phyloP scores from a whole-genome alignment of 2,329 filamentous ascomycete genomes.

The Diatrype stigma region DNA sequence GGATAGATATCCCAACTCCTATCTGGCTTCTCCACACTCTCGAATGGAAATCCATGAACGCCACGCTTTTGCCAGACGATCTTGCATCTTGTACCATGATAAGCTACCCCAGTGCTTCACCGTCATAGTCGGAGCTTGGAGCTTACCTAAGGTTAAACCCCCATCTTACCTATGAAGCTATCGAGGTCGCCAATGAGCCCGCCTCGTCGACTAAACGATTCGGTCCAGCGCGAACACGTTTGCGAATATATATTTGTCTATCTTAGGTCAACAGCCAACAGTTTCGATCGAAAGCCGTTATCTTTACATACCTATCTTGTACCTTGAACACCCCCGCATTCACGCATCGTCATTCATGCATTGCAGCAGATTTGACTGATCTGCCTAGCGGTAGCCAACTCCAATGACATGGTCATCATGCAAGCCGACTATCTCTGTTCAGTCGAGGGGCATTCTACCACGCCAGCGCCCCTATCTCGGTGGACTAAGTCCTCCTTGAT shows the following conservation, averaged over 20 bases:
- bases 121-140: background rate
- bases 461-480: slow-evolving; percentile 11
- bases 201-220: background rate
- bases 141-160: background rate
- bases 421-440: slow-evolving; percentile 16
- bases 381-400: slow-evolving; percentile 20
- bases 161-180: background rate
- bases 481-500: slow-evolving; percentile 15
- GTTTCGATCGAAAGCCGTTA: background rate
- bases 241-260: background rate
- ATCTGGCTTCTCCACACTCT: background rate
- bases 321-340: slow-evolving; percentile 13
- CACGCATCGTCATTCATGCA: slow-evolving; percentile 15
- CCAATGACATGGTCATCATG: slow-evolving; percentile 21
- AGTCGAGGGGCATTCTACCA: slow-evolving; percentile 15
- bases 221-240: background rate
- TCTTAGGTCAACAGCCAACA: background rate
- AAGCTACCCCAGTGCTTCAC: background rate
- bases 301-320: too few relatives aligned
- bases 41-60: background rate
- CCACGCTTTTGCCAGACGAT: background rate
- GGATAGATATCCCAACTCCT: background rate
- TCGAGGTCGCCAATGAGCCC: background rate
- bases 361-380: slow-evolving; percentile 9
- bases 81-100: background rate